Percentiles rank a stretch among this genome's conserved stretches.
phyloP scores from a whole-genome alignment of 495 filamentous ascomycete genomes.

The Penicillium robsamsonii region DNA sequence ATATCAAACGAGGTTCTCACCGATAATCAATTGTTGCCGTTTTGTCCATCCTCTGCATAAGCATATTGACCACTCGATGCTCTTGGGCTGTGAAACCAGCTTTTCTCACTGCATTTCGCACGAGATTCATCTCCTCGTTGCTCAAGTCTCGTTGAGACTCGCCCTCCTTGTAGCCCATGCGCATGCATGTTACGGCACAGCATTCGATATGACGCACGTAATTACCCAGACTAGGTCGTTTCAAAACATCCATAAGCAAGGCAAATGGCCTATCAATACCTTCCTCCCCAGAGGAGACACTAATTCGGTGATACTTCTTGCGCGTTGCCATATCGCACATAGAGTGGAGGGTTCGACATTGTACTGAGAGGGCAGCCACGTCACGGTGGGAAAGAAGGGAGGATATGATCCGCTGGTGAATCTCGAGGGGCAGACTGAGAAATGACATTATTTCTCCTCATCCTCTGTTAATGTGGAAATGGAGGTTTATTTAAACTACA shows the following conservation, averaged over 20 bases:
- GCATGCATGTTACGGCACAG: no score
- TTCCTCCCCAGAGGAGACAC: slow-evolving; percentile 10
- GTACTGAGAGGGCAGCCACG: slow-evolving; percentile 26
- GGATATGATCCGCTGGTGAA: slow-evolving; percentile 16
- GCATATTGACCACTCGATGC: slow-evolving; percentile 22
- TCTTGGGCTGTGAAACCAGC: slow-evolving; percentile 21
- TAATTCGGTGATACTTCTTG: slow-evolving; percentile 17
- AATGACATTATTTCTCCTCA: background rate
- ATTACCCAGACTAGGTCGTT: background rate
- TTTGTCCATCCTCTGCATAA: slow-evolving; percentile 16
- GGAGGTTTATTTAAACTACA: background rate
- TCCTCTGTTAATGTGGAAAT: background rate
- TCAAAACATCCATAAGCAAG: slow-evolving; percentile 6
- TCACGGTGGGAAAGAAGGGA: slow-evolving; percentile 20
- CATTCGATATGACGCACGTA: slow-evolving; percentile 3
- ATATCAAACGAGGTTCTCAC: background rate
- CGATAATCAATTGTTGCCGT: background rate
- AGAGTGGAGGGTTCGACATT: slow-evolving; percentile 20
- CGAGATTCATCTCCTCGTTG: slow-evolving; percentile 16
- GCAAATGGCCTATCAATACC: slow-evolving; percentile 16
- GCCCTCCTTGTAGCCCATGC: background rate
- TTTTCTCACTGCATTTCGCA: slow-evolving; percentile 15
- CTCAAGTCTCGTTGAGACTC: slow-evolving; percentile 12
- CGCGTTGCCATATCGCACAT: slow-evolving; percentile 27
- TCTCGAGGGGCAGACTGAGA: slow-evolving; percentile 29